Percentiles rank a stretch among this genome's conserved stretches.
Evolutionary conservation across 768 basidiomycete species (phyloP).

Genomic region (Boletus coccyginus): DNA sequence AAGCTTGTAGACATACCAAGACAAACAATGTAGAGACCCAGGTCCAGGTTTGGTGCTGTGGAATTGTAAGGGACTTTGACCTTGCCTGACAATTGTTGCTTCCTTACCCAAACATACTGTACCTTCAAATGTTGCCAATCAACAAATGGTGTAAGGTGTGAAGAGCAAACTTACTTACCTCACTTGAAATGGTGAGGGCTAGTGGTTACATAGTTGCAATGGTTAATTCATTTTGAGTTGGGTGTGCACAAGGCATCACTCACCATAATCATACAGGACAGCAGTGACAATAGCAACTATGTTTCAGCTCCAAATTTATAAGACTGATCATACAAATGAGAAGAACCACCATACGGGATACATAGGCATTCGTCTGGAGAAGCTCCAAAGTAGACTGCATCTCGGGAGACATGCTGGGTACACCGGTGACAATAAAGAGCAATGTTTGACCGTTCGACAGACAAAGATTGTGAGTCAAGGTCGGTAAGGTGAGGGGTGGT

Average conservation of each 20-base stretch:
- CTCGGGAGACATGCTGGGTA: not conserved
- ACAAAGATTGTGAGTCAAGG: too few species aligned
- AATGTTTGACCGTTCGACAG: too few species aligned
- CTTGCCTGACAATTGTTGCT: too few species aligned
- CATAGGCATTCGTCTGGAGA: not conserved
- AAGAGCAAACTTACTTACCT: not conserved
- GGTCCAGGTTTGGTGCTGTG: too few species aligned
- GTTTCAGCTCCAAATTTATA: not conserved
- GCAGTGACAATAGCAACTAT: not conserved
- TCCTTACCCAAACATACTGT: not conserved
- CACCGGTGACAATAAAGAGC: too few species aligned
- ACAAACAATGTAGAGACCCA: not conserved
- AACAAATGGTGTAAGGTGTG: too few species aligned
- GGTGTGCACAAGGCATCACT: not conserved
- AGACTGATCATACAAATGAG: not conserved
- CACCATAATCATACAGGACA: not conserved
- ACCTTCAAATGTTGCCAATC: constrained; percentile 1
- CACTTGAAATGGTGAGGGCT: constrained; percentile 8
- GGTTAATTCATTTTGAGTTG: not conserved
- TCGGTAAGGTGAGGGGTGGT: too few species aligned
- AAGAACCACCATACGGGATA: not conserved
- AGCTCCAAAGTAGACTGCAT: not conserved
- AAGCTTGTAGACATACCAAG: not conserved
- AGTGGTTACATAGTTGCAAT: not conserved
- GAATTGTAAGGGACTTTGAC: too few species aligned